These are phyloP conservation scores for Saposhnikovia divaricata DNA, from an alignment of 129 eudicot species.

Conservation along the genomic window DNA sequence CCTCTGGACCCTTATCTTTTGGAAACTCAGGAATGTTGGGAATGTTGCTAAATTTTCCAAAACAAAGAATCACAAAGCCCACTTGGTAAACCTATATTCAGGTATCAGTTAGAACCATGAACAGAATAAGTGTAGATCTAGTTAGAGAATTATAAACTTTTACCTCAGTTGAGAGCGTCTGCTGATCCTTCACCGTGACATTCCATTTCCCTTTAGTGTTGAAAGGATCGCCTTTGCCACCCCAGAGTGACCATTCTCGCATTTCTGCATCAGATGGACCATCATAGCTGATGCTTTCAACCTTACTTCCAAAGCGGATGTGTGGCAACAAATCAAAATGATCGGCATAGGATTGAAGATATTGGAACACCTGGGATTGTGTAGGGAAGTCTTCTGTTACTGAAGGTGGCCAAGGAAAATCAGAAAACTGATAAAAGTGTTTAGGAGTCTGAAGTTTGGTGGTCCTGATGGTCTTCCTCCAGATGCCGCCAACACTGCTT, in stretches of 20 bases:
- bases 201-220: slow-evolving; percentile 42
- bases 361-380: slow-evolving; percentile 33
- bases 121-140: neutral
- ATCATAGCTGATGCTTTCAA: slow-evolving; percentile 30
- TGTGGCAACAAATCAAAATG: slow-evolving; percentile 36
- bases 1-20: slow-evolving; percentile 39
- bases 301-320: slow-evolving; percentile 37
- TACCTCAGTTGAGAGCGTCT: slow-evolving; percentile 8
- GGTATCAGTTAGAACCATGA: neutral
- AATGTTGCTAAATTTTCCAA: slow-evolving; percentile 53
- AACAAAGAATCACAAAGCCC: slow-evolving; percentile 53
- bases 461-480: slow-evolving; percentile 44
- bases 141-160: neutral
- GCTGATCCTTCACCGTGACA: slow-evolving; percentile 36
- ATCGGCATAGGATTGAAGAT: slow-evolving; percentile 46
- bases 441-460: slow-evolving; percentile 53
- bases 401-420: slow-evolving; percentile 62
- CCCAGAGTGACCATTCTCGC: slow-evolving; percentile 35
- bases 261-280: slow-evolving; percentile 31
- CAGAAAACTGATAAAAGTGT: slow-evolving; percentile 44
- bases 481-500: slow-evolving; percentile 48
- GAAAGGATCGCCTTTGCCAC: slow-evolving; percentile 42
- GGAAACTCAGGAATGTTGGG: slow-evolving; percentile 58
- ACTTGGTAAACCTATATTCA: slow-evolving; percentile 30
- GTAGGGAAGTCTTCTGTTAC: slow-evolving; percentile 37